Conservation (phyloP, 768 basidiomycete genomes). For the Xerocomellus amylosporus region DNA sequence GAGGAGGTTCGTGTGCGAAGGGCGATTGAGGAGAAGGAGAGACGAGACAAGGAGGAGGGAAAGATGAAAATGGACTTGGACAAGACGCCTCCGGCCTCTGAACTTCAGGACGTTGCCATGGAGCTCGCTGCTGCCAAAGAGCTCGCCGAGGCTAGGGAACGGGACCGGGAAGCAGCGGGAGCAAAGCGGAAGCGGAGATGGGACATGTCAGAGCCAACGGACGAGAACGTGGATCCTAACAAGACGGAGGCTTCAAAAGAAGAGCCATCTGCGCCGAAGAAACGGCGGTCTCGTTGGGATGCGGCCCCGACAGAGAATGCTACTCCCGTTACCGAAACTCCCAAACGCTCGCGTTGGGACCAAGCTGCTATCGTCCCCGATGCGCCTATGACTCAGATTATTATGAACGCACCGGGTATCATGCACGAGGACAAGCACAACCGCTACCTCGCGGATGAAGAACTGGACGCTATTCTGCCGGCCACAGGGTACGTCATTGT, state of each 20-base stretch:
- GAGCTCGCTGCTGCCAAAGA: constrained; percentile 55
- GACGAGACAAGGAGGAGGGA: constrained; percentile 66
- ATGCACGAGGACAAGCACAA: constrained; percentile 95
- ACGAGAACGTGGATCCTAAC: constrained; percentile 66
- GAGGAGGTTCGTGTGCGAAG: constrained; percentile 83
- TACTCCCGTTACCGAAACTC: constrained; percentile 53
- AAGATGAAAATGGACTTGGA: constrained; percentile 84
- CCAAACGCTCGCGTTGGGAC: constrained; percentile 96
- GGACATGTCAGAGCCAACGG: constrained; percentile 63
- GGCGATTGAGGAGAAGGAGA: constrained; percentile 88
- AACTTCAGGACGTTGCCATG: constrained; percentile 69
- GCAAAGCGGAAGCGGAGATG: constrained; percentile 77
- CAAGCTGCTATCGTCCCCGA: constrained; percentile 80
- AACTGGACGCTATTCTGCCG: constrained; percentile 89
- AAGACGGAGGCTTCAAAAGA: constrained; percentile 67
- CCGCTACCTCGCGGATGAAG: constrained; percentile 93
- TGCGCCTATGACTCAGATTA: constrained; percentile 71
- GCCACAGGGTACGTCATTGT: constrained; percentile 85
- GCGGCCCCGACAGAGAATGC: constrained; percentile 75
- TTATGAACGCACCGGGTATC: constrained; percentile 81
- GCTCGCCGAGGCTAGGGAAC: constrained; percentile 37
- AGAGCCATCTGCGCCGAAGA: constrained; percentile 77
- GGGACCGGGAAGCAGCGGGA: constrained; percentile 41
- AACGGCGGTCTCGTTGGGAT: constrained; percentile 95
- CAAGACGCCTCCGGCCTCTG: constrained; percentile 84